phyloP scores from a whole-genome alignment of 176 grass and related monocot species.

The Oryza rufipogon region DNA sequence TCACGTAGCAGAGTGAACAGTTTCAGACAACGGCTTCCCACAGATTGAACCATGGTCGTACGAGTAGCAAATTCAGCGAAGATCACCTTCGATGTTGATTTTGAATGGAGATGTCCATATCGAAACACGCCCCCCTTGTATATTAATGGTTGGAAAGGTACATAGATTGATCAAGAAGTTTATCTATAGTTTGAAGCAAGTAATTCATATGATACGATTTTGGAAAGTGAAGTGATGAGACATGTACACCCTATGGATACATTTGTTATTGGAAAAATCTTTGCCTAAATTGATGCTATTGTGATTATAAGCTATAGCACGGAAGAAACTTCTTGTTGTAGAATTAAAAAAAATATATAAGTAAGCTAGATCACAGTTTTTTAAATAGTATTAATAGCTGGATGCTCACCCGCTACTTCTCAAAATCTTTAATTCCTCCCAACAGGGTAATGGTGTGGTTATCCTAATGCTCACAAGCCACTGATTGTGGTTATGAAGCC shows the following conservation, averaged over 20 bases:
- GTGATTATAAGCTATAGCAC: not conserved
- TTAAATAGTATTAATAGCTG: too few relatives aligned
- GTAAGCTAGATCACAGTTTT: too few relatives aligned
- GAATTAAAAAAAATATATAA: too few relatives aligned
- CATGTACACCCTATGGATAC: not conserved
- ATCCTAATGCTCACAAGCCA: too few relatives aligned
- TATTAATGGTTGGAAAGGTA: not conserved
- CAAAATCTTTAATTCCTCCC: too few relatives aligned
- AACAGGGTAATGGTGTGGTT: too few relatives aligned
- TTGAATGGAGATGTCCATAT: not conserved
- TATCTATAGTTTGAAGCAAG: not conserved
- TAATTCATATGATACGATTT: not conserved
- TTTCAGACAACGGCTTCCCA: not conserved
- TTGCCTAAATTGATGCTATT: not conserved
- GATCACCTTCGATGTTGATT: not conserved
- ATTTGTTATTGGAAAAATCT: not conserved
- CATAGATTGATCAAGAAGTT: not conserved
- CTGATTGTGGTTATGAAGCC: not conserved
- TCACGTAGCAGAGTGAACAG: not conserved
- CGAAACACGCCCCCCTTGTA: not conserved
- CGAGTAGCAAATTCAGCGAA: not conserved
- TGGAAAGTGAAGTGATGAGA: not conserved
- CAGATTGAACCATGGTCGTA: not conserved
- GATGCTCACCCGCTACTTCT: too few relatives aligned
- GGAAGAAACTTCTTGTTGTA: too few relatives aligned